A percentile compares a stretch with the other conserved stretches of the same genome.
Evolutionary conservation across 495 filamentous ascomycete species (phyloP).

Genomic region (Penicillium paradoxum): DNA sequence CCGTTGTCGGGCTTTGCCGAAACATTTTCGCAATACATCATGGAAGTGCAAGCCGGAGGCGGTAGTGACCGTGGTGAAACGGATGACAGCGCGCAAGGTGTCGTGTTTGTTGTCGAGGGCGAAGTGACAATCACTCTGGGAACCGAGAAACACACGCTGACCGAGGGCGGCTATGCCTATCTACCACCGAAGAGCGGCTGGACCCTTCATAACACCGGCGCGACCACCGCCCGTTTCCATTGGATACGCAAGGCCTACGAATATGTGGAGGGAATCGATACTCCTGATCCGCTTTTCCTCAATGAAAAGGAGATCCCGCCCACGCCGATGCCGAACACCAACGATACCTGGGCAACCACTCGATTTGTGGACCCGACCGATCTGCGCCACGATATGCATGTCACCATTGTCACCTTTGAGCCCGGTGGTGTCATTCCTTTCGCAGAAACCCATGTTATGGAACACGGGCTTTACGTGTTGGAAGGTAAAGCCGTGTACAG

Average conservation of each 20-base stretch:
- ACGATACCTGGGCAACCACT: constrained; percentile 25
- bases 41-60: constrained; percentile 24
- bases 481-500: constrained; percentile 29
- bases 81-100: constrained; percentile 18
- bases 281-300: constrained; percentile 20
- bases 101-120: constrained; percentile 23
- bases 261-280: constrained; percentile 18
- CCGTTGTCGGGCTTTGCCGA: constrained; percentile 25
- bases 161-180: constrained; percentile 23
- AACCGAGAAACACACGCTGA: constrained; percentile 15
- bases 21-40: constrained; percentile 28
- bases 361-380: constrained; percentile 24
- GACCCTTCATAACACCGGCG: constrained; percentile 19
- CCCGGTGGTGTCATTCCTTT: constrained; percentile 25
- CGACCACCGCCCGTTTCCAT: constrained; percentile 23
- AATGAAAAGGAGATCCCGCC: constrained; percentile 24
- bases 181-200: constrained; percentile 23
- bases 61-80: constrained; percentile 22
- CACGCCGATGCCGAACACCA: constrained; percentile 20
- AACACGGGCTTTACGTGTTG: constrained; percentile 25
- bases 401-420: constrained; percentile 26
- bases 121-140: constrained; percentile 20
- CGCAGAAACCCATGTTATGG: constrained; percentile 26
- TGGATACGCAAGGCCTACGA: constrained; percentile 27
- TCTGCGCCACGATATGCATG: constrained; percentile 29